phyloP scores from a whole-genome alignment of 306 rosid genomes.

The Rosa chinensis region DNA sequence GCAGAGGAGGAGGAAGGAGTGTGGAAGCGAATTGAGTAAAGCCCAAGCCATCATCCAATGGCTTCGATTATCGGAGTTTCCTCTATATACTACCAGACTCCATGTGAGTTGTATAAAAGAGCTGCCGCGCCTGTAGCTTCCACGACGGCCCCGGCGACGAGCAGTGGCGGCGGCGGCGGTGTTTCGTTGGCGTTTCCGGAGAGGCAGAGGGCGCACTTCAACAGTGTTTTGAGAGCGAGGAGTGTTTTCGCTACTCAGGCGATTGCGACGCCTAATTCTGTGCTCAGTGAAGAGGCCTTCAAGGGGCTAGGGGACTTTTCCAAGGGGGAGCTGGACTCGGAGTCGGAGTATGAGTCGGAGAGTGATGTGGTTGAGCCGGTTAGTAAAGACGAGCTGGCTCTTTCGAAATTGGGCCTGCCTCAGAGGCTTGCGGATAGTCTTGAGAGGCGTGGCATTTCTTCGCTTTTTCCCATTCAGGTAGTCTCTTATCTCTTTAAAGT shows the following conservation, averaged over 20 bases:
- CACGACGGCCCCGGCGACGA: constrained; percentile 13
- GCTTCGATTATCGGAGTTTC: constrained; percentile 68
- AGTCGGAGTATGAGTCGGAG: constrained; percentile 36
- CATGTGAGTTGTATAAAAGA: constrained; percentile 45
- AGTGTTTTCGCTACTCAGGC: constrained; percentile 54
- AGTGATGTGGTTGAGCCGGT: constrained; percentile 22
- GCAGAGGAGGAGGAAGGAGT: not conserved
- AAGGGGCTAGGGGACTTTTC: constrained; percentile 57
- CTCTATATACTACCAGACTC: constrained; percentile 55
- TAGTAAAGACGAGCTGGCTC: constrained; percentile 62
- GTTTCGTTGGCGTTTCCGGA: constrained; percentile 47
- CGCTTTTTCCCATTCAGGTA: constrained; percentile 94
- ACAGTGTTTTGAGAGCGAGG: constrained; percentile 4
- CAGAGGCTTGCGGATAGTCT: constrained; percentile 60
- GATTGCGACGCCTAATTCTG: constrained; percentile 85
- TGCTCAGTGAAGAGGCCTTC: constrained; percentile 92
- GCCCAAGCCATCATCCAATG: constrained; percentile 34
- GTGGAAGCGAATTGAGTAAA: not conserved
- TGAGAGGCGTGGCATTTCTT: constrained; percentile 66
- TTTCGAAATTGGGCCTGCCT: constrained; percentile 76
- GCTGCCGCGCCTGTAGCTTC: not conserved
- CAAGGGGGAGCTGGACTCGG: constrained; percentile 35
- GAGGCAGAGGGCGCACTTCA: constrained; percentile 24
- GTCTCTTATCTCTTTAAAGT: not conserved
- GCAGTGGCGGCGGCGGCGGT: not conserved